These are phyloP conservation scores for Zygosaccharomyces gambellarensis DNA, from an alignment of 805 yeast genomes.

Conservation along the genomic window DNA sequence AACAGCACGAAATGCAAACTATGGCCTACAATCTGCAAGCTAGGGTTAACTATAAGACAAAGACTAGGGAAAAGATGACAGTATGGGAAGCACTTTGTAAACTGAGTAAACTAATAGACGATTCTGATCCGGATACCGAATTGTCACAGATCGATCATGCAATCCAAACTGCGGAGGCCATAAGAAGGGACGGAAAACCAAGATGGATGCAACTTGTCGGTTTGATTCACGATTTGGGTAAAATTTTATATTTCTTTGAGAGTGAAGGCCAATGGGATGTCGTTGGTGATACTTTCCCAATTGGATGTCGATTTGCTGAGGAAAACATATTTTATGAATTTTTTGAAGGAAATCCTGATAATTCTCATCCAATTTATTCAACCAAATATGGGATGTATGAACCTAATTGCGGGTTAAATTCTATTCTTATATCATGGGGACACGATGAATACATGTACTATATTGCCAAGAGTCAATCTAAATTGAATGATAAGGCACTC, in stretches of 20 bases:
- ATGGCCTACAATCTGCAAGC: conserved; percentile 71
- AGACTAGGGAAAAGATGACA: conserved; percentile 59
- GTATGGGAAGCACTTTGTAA: conserved; percentile 67
- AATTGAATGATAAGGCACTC: conserved; percentile 58
- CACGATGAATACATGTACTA: conserved; percentile 78
- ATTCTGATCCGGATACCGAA: conserved; percentile 72
- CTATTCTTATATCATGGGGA: conserved; percentile 73
- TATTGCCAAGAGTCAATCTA: conserved; percentile 59
- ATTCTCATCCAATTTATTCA: conserved; percentile 56
- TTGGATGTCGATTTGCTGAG: conserved; percentile 61
- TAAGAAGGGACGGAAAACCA: conserved; percentile 60
- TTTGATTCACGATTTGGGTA: conserved; percentile 66
- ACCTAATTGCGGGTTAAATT: conserved; percentile 59
- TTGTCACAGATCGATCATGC: conserved; percentile 73
- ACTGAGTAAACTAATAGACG: conserved; percentile 59
- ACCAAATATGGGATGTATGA: conserved; percentile 64
- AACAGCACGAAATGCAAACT: conserved; percentile 65
- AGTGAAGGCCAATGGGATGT: conserved; percentile 79
- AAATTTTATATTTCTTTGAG: conserved; percentile 61
- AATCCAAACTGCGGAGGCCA: conserved; percentile 70
- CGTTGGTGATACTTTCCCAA: conserved; percentile 75
- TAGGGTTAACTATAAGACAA: conserved; percentile 63
- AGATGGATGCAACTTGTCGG: conserved; percentile 76
- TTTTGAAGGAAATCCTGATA: conserved; percentile 58
- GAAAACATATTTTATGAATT: conserved; percentile 57